These are phyloP conservation scores for Raddia distichophylla DNA, from an alignment of 176 grass and related monocot species.

Conservation along the genomic window DNA sequence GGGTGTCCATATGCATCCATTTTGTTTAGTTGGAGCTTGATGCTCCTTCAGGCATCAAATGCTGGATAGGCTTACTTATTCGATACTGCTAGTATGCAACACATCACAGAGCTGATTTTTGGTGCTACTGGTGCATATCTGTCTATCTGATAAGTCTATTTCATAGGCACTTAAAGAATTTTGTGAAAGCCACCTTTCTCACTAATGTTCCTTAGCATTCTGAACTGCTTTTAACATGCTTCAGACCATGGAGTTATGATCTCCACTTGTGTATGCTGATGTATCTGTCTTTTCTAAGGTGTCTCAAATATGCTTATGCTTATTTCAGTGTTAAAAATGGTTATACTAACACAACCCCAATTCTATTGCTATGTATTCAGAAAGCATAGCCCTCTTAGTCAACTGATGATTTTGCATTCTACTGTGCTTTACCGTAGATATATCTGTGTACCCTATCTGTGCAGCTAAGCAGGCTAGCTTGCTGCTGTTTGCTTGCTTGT, in stretches of 20 bases:
- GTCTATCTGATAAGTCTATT: neutral
- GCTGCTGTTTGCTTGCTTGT: neutral
- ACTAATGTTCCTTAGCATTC: neutral
- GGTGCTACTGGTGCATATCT: neutral
- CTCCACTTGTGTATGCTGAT: neutral
- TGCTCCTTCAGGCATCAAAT: neutral
- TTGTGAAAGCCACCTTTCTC: neutral
- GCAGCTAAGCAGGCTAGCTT: neutral
- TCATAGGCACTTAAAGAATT: neutral
- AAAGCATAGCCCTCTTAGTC: neutral
- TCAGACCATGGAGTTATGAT: neutral
- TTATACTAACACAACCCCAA: neutral
- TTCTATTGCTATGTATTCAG: slow-evolving; percentile 2
- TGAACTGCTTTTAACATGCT: neutral
- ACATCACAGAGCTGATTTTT: slow-evolving; percentile 1
- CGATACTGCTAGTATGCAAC: neutral
- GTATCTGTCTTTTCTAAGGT: neutral
- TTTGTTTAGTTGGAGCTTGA: slow-evolving; percentile 12
- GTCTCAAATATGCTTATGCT: neutral
- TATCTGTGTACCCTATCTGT: neutral
- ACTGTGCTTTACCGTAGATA: neutral
- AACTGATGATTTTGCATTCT: slow-evolving; percentile 1
- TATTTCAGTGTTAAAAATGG: neutral
- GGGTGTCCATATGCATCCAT: neutral
- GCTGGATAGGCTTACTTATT: neutral